Percentiles rank a stretch among this genome's conserved stretches.
Evolutionary conservation across 768 basidiomycete genomes (phyloP).

Genomic region (Termitomyces bulborhizus): DNA sequence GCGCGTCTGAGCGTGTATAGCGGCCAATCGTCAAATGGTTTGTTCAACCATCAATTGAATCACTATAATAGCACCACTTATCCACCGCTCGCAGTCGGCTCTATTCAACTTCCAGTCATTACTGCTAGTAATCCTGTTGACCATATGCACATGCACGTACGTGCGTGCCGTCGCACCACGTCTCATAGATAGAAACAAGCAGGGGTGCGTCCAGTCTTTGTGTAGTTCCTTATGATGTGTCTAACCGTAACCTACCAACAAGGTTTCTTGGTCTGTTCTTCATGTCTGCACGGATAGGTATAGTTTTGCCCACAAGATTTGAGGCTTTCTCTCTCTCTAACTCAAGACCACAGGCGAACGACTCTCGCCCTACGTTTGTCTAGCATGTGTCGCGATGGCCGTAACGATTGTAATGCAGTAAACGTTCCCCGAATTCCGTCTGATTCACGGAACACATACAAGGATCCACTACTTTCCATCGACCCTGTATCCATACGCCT

Average conservation of each 20-base stretch:
- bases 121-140: conserved; percentile 84
- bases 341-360: conserved; percentile 64
- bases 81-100: conserved; percentile 51
- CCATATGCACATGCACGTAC: conserved; percentile 98
- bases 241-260: background rate
- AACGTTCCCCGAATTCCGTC: conserved; percentile 14
- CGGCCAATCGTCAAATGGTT: conserved; percentile 9
- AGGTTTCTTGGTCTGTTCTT: conserved; percentile 92
- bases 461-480: background rate
- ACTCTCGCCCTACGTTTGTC: conserved; percentile 89
- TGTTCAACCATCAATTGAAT: background rate
- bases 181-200: conserved; percentile 88
- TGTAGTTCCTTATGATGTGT: background rate
- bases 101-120: conserved; percentile 98
- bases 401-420: conserved; percentile 49
- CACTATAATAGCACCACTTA: background rate
- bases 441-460: background rate
- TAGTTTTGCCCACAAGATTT: conserved; percentile 14
- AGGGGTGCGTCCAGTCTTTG: conserved; percentile 60
- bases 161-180: conserved; percentile 85
- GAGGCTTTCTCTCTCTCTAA: background rate
- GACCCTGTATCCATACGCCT: background rate
- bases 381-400: conserved; percentile 94
- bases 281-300: conserved; percentile 95
- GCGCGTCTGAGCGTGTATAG: background rate